Evolutionary conservation across 306 rosid species (phyloP).

Genomic region (Ziziphus jujuba): DNA sequence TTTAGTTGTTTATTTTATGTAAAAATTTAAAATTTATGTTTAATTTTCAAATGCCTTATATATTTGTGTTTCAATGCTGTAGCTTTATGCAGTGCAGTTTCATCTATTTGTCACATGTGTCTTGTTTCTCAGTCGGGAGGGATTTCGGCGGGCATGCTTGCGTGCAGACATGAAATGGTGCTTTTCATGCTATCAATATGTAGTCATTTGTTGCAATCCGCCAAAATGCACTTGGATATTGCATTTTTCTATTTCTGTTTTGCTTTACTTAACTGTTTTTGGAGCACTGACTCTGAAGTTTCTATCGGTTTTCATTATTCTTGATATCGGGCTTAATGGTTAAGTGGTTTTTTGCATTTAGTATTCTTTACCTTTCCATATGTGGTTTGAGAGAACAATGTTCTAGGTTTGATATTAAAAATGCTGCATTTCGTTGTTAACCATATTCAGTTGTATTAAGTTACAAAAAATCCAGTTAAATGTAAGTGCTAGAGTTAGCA

Average conservation of each 20-base stretch:
- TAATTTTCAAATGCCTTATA: background rate
- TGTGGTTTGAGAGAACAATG: no score
- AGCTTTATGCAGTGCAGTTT: conserved; percentile 93
- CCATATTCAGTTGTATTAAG: no score
- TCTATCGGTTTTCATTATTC: no score
- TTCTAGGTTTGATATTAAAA: no score
- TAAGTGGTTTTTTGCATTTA: no score
- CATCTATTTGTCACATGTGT: conserved; percentile 85
- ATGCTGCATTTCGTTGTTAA: no score
- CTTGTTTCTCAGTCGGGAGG: conserved; percentile 95
- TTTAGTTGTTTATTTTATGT: background rate
- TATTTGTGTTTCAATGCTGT: conserved; percentile 22
- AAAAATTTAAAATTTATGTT: background rate
- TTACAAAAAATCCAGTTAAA: no score
- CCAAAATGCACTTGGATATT: background rate
- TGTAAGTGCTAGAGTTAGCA: no score
- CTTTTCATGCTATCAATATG: background rate
- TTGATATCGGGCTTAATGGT: no score
- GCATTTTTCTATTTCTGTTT: background rate
- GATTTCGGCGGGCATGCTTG: conserved; percentile 91
- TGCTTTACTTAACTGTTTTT: no score
- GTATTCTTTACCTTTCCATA: no score
- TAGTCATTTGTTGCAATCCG: background rate
- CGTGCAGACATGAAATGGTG: conserved; percentile 75
- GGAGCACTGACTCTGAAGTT: no score